Evolutionary conservation across 345 rosid species (phyloP).

Genomic region (Brassica rapa): DNA sequence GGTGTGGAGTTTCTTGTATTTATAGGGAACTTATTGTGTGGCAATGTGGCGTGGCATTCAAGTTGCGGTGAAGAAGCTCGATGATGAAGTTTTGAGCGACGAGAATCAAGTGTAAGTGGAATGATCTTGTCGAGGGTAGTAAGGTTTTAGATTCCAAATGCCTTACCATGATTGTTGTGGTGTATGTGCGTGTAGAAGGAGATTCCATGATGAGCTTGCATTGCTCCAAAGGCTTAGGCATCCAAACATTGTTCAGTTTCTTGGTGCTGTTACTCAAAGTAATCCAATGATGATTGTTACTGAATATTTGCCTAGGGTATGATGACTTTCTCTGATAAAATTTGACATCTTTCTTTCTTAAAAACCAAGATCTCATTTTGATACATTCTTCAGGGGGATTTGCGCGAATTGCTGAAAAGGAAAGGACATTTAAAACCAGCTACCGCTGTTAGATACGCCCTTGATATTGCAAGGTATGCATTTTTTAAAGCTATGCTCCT

Average conservation of each 20-base stretch:
- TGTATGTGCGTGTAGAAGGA: slow-evolving; percentile 50
- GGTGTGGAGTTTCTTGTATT: slow-evolving; percentile 15
- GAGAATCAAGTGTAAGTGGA: slow-evolving; percentile 80
- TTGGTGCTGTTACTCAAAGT: slow-evolving; percentile 95
- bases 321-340: slow-evolving; percentile 11
- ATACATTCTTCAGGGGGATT: slow-evolving; percentile 59
- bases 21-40: slow-evolving; percentile 75
- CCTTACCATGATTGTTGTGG: neutral
- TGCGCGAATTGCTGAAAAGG: slow-evolving; percentile 50
- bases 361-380: slow-evolving; percentile 6
- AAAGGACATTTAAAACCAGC: slow-evolving; percentile 63
- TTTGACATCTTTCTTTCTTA: neutral
- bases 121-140: neutral
- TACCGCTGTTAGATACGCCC: slow-evolving; percentile 71
- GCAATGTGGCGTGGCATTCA: slow-evolving; percentile 91
- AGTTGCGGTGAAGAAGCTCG: slow-evolving; percentile 86
- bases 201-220: slow-evolving; percentile 89
- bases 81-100: slow-evolving; percentile 63
- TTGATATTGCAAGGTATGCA: slow-evolving; percentile 89
- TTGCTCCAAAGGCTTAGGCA: slow-evolving; percentile 91
- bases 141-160: slow-evolving; percentile 14
- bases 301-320: slow-evolving; percentile 85
- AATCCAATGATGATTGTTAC: slow-evolving; percentile 99
- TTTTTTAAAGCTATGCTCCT: neutral
- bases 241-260: slow-evolving; percentile 94